Percentiles rank a stretch among this genome's conserved stretches.
These are phyloP conservation scores for Claviceps cyperi DNA, from an alignment of 2,329 filamentous ascomycete species.

Conservation along the genomic window DNA sequence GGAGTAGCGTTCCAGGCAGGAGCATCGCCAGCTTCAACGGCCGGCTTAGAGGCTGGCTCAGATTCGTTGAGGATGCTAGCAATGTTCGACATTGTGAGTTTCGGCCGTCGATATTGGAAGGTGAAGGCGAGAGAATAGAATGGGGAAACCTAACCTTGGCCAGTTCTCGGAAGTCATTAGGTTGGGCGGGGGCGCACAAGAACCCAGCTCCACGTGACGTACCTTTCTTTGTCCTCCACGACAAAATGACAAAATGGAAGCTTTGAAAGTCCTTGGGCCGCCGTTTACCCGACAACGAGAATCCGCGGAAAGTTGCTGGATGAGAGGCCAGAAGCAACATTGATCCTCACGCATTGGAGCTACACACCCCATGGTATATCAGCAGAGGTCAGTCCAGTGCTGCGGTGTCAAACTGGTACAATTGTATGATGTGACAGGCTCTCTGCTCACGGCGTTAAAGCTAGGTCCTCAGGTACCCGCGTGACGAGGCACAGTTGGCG, in stretches of 20 bases:
- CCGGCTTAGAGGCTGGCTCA: background rate
- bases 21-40: background rate
- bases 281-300: background rate
- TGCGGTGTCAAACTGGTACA: background rate
- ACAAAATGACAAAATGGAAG: no score
- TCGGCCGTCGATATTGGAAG: background rate
- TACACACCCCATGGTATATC: background rate
- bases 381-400: background rate
- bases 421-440: background rate
- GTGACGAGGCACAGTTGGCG: background rate
- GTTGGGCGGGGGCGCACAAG: background rate
- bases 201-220: background rate
- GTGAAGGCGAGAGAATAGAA: background rate
- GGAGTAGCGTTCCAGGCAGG: background rate
- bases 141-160: background rate
- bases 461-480: background rate
- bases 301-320: background rate
- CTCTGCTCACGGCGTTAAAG: background rate
- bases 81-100: slow-evolving; percentile 5
- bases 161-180: no score
- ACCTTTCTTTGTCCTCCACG: background rate
- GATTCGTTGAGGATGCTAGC: slow-evolving; percentile 6
- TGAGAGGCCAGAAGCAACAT: background rate
- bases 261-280: background rate
- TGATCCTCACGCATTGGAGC: background rate